A percentile compares a stretch with the other conserved stretches of the same genome.
phyloP scores from a whole-genome alignment of 495 filamentous ascomycete genomes.

The Aspergillus baeticus region DNA sequence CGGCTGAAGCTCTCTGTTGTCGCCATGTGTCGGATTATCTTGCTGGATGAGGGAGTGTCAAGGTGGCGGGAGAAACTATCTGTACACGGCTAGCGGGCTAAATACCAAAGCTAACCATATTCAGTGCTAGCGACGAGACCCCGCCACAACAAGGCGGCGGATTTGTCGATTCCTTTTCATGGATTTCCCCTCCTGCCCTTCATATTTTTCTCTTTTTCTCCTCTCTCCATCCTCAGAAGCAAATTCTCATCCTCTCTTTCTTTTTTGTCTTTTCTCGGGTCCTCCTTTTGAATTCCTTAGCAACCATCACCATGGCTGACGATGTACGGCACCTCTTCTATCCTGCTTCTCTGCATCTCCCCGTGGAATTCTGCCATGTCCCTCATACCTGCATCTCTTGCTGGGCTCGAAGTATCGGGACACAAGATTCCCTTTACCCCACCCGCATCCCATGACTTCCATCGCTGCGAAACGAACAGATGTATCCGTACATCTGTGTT shows the following conservation, averaged over 20 bases:
- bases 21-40: background rate
- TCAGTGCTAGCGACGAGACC: constrained; percentile 33
- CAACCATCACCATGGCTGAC: constrained; percentile 43
- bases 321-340: constrained; percentile 30
- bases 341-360: background rate
- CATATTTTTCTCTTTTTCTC: constrained; percentile 20
- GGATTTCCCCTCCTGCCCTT: constrained; percentile 21
- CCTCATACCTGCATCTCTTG: constrained; percentile 1
- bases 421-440: constrained; percentile 29
- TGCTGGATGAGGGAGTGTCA: background rate
- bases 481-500: background rate
- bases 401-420: constrained; percentile 28
- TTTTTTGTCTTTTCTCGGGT: constrained; percentile 22
- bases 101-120: constrained; percentile 29
- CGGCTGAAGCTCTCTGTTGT: background rate
- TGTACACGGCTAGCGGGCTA: constrained; percentile 8
- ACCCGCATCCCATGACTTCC: constrained; percentile 19
- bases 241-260: constrained; percentile 14
- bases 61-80: background rate
- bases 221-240: constrained; percentile 6
- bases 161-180: constrained; percentile 29
- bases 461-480: constrained; percentile 11
- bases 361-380: constrained; percentile 3
- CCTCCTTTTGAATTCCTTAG: constrained; percentile 18
- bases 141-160: constrained; percentile 40